phyloP scores from a whole-genome alignment of 495 filamentous ascomycete species.

The Podospora pseudocomata region DNA sequence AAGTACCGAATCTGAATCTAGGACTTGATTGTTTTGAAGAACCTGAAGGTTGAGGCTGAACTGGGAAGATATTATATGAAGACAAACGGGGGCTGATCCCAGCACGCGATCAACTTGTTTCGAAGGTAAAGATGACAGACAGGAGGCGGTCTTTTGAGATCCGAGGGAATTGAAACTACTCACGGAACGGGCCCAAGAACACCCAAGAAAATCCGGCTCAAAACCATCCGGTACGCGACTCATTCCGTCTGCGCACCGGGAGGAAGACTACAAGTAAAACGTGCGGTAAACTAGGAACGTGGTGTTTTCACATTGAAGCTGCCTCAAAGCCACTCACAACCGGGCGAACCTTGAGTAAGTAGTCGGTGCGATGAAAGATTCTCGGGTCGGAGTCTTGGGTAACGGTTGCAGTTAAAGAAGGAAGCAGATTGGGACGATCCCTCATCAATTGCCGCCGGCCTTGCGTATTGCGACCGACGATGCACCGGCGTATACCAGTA shows the following conservation, averaged over 20 bases:
- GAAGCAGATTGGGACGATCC: not conserved
- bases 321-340: not conserved
- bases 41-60: not conserved
- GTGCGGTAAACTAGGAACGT: not conserved
- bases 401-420: not conserved
- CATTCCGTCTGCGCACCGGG: not conserved
- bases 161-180: not conserved
- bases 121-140: not conserved
- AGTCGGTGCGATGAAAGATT: not conserved
- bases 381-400: too few relatives aligned
- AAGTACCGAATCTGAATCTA: not conserved
- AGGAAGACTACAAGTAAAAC: too few relatives aligned
- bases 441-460: not conserved
- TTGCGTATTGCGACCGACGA: not conserved
- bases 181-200: not conserved
- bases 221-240: not conserved
- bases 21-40: not conserved
- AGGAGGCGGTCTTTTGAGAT: not conserved
- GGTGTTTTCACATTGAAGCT: not conserved
- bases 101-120: too few relatives aligned
- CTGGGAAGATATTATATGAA: not conserved
- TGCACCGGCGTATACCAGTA: not conserved
- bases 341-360: not conserved
- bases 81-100: not conserved
- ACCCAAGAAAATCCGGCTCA: not conserved